These are phyloP conservation scores for Candida ortonii DNA, from an alignment of 805 yeast genomes.

Conservation along the genomic window DNA sequence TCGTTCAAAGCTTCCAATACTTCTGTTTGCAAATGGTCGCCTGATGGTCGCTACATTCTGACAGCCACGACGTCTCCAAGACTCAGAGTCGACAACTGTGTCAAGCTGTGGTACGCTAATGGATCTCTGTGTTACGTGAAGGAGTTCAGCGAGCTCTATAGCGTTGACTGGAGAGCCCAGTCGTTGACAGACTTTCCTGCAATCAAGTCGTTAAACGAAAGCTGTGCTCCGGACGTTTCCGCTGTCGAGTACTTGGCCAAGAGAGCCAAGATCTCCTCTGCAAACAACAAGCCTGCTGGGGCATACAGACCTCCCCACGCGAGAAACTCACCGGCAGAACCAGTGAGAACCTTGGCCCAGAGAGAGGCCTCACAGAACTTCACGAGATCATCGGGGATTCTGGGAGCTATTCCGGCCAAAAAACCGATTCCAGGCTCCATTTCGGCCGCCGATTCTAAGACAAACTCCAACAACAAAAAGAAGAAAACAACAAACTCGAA, in stretches of 20 bases:
- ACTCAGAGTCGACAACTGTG: slow-evolving; percentile 93
- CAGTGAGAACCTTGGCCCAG: slow-evolving; percentile 55
- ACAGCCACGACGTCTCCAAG: slow-evolving; percentile 98
- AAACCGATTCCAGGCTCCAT: slow-evolving; percentile 59
- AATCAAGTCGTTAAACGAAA: slow-evolving; percentile 46
- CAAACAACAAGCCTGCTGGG: slow-evolving; percentile 59
- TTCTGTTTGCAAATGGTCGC: slow-evolving; percentile 96
- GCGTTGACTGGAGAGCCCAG: slow-evolving; percentile 83
- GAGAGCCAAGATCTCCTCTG: slow-evolving; percentile 33
- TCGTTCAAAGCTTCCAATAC: slow-evolving; percentile 91
- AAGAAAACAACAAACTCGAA: slow-evolving; percentile 64
- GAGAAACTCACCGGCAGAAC: slow-evolving; percentile 36
- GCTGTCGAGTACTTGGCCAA: slow-evolving; percentile 58
- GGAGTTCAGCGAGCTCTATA: slow-evolving; percentile 77
- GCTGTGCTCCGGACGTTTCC: slow-evolving; percentile 68
- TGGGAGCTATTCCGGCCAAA: slow-evolving; percentile 27
- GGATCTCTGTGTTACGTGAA: slow-evolving; percentile 77
- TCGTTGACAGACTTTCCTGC: slow-evolving; percentile 52
- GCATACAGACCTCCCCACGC: slow-evolving; percentile 99
- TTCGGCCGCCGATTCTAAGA: slow-evolving; percentile 46
- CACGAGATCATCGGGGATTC: slow-evolving; percentile 24
- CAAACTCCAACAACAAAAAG: slow-evolving; percentile 71
- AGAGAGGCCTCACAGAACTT: slow-evolving; percentile 41
- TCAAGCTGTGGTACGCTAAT: slow-evolving; percentile 86
- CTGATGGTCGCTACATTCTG: slow-evolving; percentile 88